Percentiles rank a stretch among this genome's conserved stretches.
Evolutionary conservation across 768 basidiomycete species (phyloP).

Genomic region (Auriscalpium vulgare): DNA sequence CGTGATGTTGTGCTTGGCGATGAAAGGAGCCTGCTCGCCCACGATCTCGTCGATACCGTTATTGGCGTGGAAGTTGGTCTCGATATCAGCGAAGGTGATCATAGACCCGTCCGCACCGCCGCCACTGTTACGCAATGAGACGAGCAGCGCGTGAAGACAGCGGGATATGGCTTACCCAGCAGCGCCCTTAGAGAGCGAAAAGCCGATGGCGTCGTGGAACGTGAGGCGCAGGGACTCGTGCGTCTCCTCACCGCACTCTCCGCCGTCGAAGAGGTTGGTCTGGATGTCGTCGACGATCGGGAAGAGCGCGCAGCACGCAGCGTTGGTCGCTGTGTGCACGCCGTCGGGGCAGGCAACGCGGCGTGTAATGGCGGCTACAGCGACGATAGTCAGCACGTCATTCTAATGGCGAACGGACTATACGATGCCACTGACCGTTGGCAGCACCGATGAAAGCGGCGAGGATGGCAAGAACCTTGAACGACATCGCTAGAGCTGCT

Average conservation of each 20-base stretch:
- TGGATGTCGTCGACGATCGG: slow-evolving; percentile 25
- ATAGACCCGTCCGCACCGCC: slow-evolving; percentile 40
- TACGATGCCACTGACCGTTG: slow-evolving; percentile 7
- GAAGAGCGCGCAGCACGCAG: slow-evolving; percentile 25
- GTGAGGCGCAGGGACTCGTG: slow-evolving; percentile 21
- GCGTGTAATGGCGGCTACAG: slow-evolving; percentile 14
- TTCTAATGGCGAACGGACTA: not conserved
- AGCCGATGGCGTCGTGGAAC: slow-evolving; percentile 21
- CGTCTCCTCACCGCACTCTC: slow-evolving; percentile 24
- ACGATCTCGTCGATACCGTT: slow-evolving; percentile 35
- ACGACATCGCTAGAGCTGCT: slow-evolving; percentile 13
- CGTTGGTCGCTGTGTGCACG: slow-evolving; percentile 17
- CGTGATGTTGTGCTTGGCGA: slow-evolving; percentile 28
- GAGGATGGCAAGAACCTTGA: slow-evolving; percentile 15
- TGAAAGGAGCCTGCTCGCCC: slow-evolving; percentile 26
- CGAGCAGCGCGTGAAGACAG: not conserved
- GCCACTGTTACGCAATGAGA: slow-evolving; percentile 11
- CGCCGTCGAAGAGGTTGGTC: slow-evolving; percentile 19
- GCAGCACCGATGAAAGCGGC: slow-evolving; percentile 5
- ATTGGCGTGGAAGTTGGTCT: slow-evolving; percentile 36
- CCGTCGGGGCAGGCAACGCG: slow-evolving; percentile 24
- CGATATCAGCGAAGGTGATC: slow-evolving; percentile 35
- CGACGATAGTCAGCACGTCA: not conserved
- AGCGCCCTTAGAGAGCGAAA: slow-evolving; percentile 7
- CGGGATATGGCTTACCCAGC: slow-evolving; percentile 9